Percentiles rank a stretch among this genome's conserved stretches.
Conservation (phyloP, 75 land plant genomes). For the Sequoia sempervirens region DNA sequence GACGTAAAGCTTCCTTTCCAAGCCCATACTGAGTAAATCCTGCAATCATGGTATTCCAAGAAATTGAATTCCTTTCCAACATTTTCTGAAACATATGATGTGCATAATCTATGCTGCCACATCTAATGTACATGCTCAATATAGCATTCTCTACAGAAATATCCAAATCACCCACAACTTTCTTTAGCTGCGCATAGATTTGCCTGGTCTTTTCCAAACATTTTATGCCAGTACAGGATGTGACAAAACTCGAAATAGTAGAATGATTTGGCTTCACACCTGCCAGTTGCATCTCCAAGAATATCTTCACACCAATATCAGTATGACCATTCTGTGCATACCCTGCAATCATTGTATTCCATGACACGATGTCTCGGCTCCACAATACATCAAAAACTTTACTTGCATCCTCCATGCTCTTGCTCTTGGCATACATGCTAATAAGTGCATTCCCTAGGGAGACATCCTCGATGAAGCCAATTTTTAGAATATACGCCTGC, state of each 20-base stretch:
- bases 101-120: constrained; percentile 12
- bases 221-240: constrained; percentile 14
- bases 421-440: constrained; percentile 6
- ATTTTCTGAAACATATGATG: constrained; percentile 28
- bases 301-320: background rate
- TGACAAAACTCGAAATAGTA: constrained; percentile 7
- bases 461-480: background rate
- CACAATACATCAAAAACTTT: background rate
- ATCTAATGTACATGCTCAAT: constrained; percentile 20
- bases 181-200: constrained; percentile 11
- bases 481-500: background rate
- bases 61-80: constrained; percentile 19
- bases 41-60: constrained; percentile 33
- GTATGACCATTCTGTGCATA: background rate
- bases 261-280: background rate
- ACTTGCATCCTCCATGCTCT: background rate
- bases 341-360: constrained; percentile 14
- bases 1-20: constrained; percentile 22
- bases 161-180: background rate
- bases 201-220: constrained; percentile 13
- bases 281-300: background rate
- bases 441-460: background rate
- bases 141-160: constrained; percentile 18
- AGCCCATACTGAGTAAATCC: constrained; percentile 1
- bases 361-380: background rate